These are phyloP conservation scores for Nemania diffusa DNA, from an alignment of 2,329 filamentous ascomycete species.

Conservation along the genomic window DNA sequence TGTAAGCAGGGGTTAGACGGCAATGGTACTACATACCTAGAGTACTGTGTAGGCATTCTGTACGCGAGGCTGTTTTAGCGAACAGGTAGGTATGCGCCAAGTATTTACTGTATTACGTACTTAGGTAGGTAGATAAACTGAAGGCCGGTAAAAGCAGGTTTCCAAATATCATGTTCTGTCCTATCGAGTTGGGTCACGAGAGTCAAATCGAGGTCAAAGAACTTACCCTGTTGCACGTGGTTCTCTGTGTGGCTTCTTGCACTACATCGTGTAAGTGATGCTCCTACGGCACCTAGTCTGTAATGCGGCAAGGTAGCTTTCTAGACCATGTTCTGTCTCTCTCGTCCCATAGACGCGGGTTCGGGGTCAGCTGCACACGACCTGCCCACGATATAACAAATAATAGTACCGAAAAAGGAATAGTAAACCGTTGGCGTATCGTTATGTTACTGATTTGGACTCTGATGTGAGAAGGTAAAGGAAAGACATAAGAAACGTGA, in stretches of 20 bases:
- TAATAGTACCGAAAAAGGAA: conserved; percentile 15
- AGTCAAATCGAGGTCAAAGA: neutral
- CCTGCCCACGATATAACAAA: neutral
- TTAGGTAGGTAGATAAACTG: too few species aligned
- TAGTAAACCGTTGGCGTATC: neutral
- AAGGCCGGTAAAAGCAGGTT: conserved; percentile 6
- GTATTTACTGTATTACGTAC: too few species aligned
- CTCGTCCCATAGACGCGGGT: conserved; percentile 20
- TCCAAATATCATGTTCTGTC: neutral
- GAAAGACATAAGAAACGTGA: conserved; percentile 9
- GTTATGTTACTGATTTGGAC: conserved; percentile 1
- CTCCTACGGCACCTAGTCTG: neutral
- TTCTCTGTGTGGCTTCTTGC: neutral
- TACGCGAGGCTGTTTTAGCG: neutral
- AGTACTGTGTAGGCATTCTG: too few species aligned
- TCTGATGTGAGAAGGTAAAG: neutral
- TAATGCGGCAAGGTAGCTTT: neutral
- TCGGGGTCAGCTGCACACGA: conserved; percentile 10
- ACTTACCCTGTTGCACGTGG: neutral
- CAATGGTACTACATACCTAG: neutral
- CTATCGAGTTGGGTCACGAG: neutral
- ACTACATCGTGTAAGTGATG: too few species aligned
- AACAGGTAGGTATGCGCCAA: neutral
- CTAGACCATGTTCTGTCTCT: neutral
- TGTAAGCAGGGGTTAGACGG: neutral